These are phyloP conservation scores for Thalassiosira hispida DNA, from an alignment of 352 stramenopile species.

Conservation along the genomic window DNA sequence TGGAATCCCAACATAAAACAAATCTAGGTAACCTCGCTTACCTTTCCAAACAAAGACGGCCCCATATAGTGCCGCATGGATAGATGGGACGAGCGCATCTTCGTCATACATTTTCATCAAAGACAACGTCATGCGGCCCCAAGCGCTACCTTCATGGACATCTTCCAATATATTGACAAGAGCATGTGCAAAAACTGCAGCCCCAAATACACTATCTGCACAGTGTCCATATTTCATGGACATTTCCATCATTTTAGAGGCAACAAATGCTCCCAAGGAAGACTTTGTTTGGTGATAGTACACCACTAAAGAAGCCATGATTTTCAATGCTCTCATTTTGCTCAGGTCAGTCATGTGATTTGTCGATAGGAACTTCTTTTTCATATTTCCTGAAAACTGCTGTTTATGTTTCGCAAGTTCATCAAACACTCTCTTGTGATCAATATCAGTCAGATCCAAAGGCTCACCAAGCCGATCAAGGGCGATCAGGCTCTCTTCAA, in stretches of 20 bases:
- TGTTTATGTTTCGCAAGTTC: conserved; percentile 18
- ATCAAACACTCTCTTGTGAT: conserved; percentile 7
- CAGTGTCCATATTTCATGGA: conserved; percentile 32
- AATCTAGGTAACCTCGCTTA: background rate
- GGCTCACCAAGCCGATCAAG: conserved; percentile 26
- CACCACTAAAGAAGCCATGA: conserved; percentile 18
- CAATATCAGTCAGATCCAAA: conserved; percentile 15
- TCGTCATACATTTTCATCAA: conserved; percentile 19
- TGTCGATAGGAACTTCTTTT: conserved; percentile 4
- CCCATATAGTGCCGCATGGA: conserved; percentile 16
- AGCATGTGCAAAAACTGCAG: conserved; percentile 13
- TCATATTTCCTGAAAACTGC: conserved; percentile 9
- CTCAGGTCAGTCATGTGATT: conserved; percentile 22
- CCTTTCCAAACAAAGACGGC: conserved; percentile 15
- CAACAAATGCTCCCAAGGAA: background rate
- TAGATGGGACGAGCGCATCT: background rate
- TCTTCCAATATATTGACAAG: conserved; percentile 16
- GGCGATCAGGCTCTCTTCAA: conserved; percentile 18
- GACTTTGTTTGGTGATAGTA: conserved; percentile 25
- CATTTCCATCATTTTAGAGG: conserved; percentile 30
- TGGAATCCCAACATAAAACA: background rate
- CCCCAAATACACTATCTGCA: conserved; percentile 24
- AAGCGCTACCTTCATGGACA: conserved; percentile 24
- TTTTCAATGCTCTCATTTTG: conserved; percentile 40
- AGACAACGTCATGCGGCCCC: conserved; percentile 9